These are phyloP conservation scores for Spathaspora boniae DNA, from an alignment of 805 yeast species.

Conservation along the genomic window DNA sequence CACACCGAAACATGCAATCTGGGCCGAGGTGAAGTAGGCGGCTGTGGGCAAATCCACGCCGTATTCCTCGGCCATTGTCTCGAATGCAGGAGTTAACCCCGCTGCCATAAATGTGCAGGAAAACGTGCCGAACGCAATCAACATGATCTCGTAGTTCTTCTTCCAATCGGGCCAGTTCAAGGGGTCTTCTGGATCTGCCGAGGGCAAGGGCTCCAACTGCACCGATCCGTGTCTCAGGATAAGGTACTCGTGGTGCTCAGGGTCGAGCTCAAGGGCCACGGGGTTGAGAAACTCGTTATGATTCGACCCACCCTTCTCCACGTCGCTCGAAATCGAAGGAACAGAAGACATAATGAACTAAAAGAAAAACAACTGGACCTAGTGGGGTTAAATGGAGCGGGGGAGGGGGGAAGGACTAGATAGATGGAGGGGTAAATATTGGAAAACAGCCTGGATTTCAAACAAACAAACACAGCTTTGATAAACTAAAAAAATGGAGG, in stretches of 20 bases:
- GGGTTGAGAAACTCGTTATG: too few relatives aligned
- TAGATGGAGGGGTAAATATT: too few relatives aligned
- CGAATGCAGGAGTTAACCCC: conserved; percentile 14
- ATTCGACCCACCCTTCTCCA: too few relatives aligned
- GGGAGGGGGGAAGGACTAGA: too few relatives aligned
- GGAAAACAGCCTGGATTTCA: too few relatives aligned
- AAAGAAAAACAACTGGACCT: too few relatives aligned
- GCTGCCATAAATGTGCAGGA: conserved; percentile 16
- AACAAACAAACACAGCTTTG: too few relatives aligned
- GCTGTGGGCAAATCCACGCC: conserved; percentile 9
- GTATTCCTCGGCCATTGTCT: conserved; percentile 7
- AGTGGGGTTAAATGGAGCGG: too few relatives aligned
- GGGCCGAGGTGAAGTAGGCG: conserved; percentile 13
- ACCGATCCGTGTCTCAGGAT: conserved; percentile 12
- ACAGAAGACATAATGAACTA: too few relatives aligned
- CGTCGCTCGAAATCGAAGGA: too few relatives aligned
- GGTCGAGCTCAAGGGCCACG: too few relatives aligned
- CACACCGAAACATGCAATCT: conserved; percentile 12
- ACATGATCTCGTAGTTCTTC: conserved; percentile 8
- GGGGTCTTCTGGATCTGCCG: conserved; percentile 12
- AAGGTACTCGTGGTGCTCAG: conserved; percentile 8
- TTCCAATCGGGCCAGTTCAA: conserved; percentile 13
- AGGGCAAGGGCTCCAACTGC: conserved; percentile 13
- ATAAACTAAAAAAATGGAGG: too few relatives aligned
- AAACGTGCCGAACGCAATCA: conserved; percentile 14